Evolutionary conservation across 352 stramenopile species (phyloP).

Genomic region (Globisporangium megalacanthum): DNA sequence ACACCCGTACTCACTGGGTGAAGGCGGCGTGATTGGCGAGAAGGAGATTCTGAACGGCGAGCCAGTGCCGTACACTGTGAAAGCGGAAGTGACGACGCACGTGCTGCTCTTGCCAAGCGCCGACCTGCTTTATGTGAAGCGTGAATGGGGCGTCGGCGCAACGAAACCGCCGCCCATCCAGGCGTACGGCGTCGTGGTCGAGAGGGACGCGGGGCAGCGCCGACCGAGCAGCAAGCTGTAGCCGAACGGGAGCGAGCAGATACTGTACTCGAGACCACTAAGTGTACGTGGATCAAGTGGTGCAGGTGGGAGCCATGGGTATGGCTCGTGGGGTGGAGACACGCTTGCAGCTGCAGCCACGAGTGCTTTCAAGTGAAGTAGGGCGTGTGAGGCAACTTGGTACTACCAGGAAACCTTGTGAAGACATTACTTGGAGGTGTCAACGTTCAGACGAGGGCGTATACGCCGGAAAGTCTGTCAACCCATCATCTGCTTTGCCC

Average conservation of each 20-base stretch:
- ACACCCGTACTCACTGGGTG: constrained; percentile 46
- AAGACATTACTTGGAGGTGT: too few relatives aligned
- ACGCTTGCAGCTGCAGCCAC: too few relatives aligned
- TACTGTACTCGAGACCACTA: too few relatives aligned
- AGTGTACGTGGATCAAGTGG: too few relatives aligned
- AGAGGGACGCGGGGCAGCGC: background rate
- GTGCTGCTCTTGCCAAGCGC: constrained; percentile 56
- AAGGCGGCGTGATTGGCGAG: constrained; percentile 56
- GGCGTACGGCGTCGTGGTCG: constrained; percentile 2
- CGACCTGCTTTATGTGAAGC: constrained; percentile 53
- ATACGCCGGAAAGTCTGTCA: background rate
- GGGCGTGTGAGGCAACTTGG: too few relatives aligned
- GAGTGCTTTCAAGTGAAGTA: too few relatives aligned
- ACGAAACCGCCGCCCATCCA: background rate
- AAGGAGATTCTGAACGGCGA: constrained; percentile 66
- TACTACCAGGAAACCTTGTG: too few relatives aligned
- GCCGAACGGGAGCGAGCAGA: too few relatives aligned
- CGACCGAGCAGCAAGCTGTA: constrained; percentile 8
- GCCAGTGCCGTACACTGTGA: constrained; percentile 64
- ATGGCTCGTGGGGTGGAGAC: too few relatives aligned
- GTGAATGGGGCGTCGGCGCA: constrained; percentile 1
- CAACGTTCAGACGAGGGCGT: too few relatives aligned
- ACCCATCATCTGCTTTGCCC: background rate
- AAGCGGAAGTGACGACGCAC: constrained; percentile 45
- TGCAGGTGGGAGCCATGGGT: too few relatives aligned